Conservation (phyloP, 1,284 basidiomycete genomes). For the Cystobasidiaceae sp. region DNA sequence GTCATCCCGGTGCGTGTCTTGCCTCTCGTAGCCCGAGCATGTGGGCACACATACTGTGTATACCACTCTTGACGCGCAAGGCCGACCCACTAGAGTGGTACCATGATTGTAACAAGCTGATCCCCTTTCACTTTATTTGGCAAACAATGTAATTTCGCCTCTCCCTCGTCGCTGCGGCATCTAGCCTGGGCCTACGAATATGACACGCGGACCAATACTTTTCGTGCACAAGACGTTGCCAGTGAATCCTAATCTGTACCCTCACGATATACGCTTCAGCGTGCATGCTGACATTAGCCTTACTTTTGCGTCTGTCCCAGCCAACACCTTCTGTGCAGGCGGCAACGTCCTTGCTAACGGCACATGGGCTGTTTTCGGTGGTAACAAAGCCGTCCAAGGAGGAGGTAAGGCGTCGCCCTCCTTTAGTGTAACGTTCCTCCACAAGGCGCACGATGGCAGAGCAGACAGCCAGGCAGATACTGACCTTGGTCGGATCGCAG, state of each 20-base stretch:
- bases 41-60: not conserved
- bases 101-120: too few species aligned
- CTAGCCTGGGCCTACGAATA: slow-evolving; percentile 31
- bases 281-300: not conserved
- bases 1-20: slow-evolving; percentile 32
- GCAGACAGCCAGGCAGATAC: too few species aligned
- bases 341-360: slow-evolving; percentile 46
- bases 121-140: too few species aligned
- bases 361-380: slow-evolving; percentile 59
- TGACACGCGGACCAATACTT: slow-evolving; percentile 35
- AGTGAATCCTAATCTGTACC: not conserved
- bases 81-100: too few species aligned
- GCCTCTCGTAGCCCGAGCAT: not conserved
- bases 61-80: not conserved
- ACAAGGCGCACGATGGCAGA: too few species aligned
- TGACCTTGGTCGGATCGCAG: too few species aligned
- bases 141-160: too few species aligned
- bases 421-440: too few species aligned
- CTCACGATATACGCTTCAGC: not conserved
- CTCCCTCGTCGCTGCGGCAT: too few species aligned
- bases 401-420: too few species aligned
- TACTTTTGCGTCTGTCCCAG: not conserved
- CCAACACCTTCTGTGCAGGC: slow-evolving; percentile 30
- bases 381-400: slow-evolving; percentile 70
- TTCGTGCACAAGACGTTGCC: slow-evolving; percentile 41